These are phyloP conservation scores for Diaporthe ilicicola DNA, from an alignment of 2,329 filamentous ascomycete species.

Conservation along the genomic window DNA sequence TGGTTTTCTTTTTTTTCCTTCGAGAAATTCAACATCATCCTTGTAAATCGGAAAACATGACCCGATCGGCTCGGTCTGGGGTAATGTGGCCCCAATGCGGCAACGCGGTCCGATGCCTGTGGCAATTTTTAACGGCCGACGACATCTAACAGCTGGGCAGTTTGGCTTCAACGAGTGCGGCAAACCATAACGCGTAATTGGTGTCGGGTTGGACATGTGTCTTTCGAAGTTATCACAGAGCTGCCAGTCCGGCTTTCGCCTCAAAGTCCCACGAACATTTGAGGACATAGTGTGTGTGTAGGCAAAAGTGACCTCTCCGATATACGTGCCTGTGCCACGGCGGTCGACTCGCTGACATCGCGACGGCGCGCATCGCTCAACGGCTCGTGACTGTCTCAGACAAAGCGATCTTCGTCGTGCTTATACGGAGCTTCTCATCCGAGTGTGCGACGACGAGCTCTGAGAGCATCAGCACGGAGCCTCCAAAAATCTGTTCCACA, in stretches of 20 bases:
- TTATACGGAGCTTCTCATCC: neutral
- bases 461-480: neutral
- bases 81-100: neutral
- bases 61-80: neutral
- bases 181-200: neutral
- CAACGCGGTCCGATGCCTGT: neutral
- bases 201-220: neutral
- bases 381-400: neutral
- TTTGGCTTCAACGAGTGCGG: neutral
- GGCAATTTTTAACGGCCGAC: neutral
- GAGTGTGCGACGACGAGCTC: neutral
- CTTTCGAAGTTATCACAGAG: neutral
- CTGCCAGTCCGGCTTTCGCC: neutral
- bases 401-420: neutral
- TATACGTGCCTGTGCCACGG: neutral
- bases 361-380: neutral
- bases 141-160: neutral
- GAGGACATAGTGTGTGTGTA: neutral
- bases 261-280: neutral
- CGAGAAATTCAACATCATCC: neutral
- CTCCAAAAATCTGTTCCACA: neutral
- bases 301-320: neutral
- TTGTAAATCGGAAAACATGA: neutral
- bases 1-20: too few relatives aligned
- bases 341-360: neutral